Conservation (phyloP, 148 eudicot species). For the Tetragonia tetragonoides region DNA sequence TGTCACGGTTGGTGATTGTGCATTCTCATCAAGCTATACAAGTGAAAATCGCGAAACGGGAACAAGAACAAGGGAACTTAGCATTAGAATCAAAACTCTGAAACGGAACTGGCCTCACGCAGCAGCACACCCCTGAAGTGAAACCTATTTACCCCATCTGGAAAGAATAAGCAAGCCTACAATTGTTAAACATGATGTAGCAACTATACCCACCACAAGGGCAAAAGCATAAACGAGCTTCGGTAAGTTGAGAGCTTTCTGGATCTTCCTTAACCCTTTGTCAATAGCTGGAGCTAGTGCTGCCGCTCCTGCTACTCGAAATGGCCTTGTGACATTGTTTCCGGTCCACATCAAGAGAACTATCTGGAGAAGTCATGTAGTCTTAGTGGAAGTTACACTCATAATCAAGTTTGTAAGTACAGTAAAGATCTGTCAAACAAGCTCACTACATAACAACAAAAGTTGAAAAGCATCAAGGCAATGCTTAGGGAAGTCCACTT, state of each 20-base stretch:
- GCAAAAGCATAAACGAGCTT: slow-evolving; percentile 44
- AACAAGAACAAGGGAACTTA: no score
- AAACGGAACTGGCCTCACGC: no score
- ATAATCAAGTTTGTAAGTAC: background rate
- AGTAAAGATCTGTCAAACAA: background rate
- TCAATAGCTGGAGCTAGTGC: slow-evolving; percentile 59
- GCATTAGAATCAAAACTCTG: no score
- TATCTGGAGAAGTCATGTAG: slow-evolving; percentile 31
- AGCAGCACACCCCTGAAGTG: background rate
- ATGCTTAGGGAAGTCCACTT: no score
- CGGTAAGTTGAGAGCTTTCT: slow-evolving; percentile 42
- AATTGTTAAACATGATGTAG: slow-evolving; percentile 33
- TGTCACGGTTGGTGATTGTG: no score
- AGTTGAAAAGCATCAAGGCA: no score
- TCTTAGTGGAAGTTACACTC: background rate
- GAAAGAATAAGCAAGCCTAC: slow-evolving; percentile 45
- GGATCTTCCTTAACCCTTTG: slow-evolving; percentile 46
- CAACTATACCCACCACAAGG: slow-evolving; percentile 42
- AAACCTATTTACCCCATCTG: slow-evolving; percentile 43
- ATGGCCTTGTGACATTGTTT: slow-evolving; percentile 62
- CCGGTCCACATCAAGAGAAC: slow-evolving; percentile 65
- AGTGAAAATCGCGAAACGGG: no score
- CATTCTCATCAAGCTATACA: no score
- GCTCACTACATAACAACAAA: no score
- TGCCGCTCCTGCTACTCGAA: slow-evolving; percentile 68